Evolutionary conservation across 179 eudicot genomes (phyloP).

Genomic region (Beta lomatogona): DNA sequence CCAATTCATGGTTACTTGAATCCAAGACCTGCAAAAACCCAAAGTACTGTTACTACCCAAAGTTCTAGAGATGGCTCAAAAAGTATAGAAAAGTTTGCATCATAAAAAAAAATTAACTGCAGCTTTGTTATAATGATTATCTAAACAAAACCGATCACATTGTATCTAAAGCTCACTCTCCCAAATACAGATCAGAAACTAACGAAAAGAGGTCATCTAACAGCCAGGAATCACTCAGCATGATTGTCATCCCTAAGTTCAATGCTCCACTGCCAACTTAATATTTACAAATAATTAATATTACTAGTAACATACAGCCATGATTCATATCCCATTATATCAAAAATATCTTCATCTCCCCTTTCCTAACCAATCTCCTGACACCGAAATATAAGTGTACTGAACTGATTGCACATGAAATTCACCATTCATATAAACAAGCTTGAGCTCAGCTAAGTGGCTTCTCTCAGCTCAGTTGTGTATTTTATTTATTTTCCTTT

Average conservation of each 20-base stretch:
- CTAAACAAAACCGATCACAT: neutral
- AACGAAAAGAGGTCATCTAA: no score
- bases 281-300: no score
- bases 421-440: neutral
- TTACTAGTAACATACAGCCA: no score
- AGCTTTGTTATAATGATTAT: neutral
- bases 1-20: slow-evolving; percentile 63
- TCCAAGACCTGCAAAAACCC: slow-evolving; percentile 20
- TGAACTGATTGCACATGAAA: neutral
- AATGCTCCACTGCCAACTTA: no score
- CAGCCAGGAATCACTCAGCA: no score
- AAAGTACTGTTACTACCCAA: neutral
- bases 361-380: neutral
- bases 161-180: neutral
- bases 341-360: neutral
- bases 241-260: no score
- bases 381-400: neutral
- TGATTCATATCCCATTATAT: no score
- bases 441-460: no score
- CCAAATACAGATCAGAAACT: no score
- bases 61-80: neutral
- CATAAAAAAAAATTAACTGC: neutral
- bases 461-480: no score
- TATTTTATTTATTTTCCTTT: no score
- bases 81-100: neutral